These are phyloP conservation scores for Phytophthora pisi DNA, from an alignment of 352 stramenopile genomes.

Conservation along the genomic window DNA sequence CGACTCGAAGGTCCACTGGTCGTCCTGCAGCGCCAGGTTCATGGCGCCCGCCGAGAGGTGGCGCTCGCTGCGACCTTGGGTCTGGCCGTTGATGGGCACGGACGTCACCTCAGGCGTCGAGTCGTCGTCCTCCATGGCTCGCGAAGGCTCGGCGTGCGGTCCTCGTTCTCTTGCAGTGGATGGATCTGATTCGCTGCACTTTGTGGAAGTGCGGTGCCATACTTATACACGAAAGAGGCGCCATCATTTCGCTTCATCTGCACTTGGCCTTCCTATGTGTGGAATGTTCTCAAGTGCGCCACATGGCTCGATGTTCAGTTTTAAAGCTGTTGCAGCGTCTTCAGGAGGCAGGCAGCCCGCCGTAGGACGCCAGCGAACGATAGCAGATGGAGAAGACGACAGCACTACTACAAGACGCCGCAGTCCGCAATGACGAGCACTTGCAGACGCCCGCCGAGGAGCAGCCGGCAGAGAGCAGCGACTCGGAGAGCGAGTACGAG, in stretches of 20 bases:
- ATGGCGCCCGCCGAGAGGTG: constrained; percentile 57
- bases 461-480: constrained; percentile 25
- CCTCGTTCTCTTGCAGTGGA: not conserved
- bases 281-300: not conserved
- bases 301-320: not conserved
- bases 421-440: not conserved
- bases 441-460: not conserved
- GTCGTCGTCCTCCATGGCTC: constrained; percentile 45
- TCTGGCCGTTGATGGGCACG: constrained; percentile 15
- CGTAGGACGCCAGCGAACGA: not conserved
- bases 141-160: not conserved
- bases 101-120: constrained; percentile 39
- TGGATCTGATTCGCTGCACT: constrained; percentile 6
- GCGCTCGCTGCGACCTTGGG: constrained; percentile 33
- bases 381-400: not conserved
- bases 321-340: too few species aligned
- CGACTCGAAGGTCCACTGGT: constrained; percentile 60
- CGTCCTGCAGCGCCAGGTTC: constrained; percentile 61
- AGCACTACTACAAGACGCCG: not conserved
- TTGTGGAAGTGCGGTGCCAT: not conserved
- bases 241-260: not conserved
- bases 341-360: too few species aligned
- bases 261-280: not conserved
- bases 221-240: not conserved
- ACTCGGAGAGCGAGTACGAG: constrained; percentile 67